Percentiles rank a stretch among this genome's conserved stretches.
Evolutionary conservation across 139 green algal genomes (phyloP).

Genomic region (Chlorella sp.): DNA sequence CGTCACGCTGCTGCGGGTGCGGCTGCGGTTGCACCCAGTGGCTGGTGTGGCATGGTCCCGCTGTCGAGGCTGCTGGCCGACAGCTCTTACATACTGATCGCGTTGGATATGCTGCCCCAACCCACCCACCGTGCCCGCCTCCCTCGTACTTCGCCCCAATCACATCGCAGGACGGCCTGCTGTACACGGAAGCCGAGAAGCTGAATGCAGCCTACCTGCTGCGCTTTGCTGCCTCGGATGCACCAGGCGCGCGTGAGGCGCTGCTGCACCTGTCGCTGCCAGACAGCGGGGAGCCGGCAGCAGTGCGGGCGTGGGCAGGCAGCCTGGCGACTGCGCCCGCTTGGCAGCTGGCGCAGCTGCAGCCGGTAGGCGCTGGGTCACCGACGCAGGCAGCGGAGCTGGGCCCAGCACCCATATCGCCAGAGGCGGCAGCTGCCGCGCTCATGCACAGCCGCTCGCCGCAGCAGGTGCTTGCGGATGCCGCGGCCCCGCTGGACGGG

Average conservation of each 20-base stretch:
- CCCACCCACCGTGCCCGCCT: not conserved
- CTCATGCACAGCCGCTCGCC: not conserved
- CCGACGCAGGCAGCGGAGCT: not conserved
- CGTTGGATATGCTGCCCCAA: not conserved
- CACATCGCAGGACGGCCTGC: slow-evolving; percentile 13
- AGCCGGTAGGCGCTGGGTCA: not conserved
- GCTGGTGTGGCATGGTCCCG: not conserved
- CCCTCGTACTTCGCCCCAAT: not conserved
- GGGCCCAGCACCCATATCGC: not conserved
- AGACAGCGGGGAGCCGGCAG: slow-evolving; percentile 10
- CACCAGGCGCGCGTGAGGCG: not conserved
- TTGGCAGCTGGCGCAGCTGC: not conserved
- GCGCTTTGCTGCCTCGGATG: not conserved
- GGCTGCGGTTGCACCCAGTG: not conserved
- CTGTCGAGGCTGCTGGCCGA: not conserved
- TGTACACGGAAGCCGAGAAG: slow-evolving; percentile 30
- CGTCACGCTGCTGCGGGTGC: slow-evolving; percentile 26
- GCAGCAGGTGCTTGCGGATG: not conserved
- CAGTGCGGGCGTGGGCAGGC: slow-evolving; percentile 8
- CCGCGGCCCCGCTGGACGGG: not conserved
- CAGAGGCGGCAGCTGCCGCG: not conserved
- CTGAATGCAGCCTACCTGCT: slow-evolving; percentile 28
- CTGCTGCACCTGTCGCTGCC: slow-evolving; percentile 9
- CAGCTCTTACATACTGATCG: too few relatives aligned
- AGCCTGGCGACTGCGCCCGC: not conserved